phyloP scores from a whole-genome alignment of 179 eudicot species.

The Gypsophila paniculata region DNA sequence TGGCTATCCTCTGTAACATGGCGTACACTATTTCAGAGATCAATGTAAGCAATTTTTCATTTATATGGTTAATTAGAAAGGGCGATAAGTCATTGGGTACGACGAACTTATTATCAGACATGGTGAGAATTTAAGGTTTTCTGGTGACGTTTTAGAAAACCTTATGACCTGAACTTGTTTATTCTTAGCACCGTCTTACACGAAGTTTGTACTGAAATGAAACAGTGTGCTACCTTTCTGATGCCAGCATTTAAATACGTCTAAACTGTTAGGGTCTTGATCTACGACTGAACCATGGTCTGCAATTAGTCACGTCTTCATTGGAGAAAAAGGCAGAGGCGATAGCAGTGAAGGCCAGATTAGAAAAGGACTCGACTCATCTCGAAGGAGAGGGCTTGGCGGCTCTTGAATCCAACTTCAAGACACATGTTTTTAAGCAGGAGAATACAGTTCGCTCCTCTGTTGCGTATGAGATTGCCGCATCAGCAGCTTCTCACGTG shows the following conservation, averaged over 20 bases:
- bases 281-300: slow-evolving; percentile 41
- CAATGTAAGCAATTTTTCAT: slow-evolving; percentile 44
- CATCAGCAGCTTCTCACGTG: slow-evolving; percentile 73
- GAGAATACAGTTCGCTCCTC: slow-evolving; percentile 23
- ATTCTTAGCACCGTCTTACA: too few species aligned
- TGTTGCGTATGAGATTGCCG: slow-evolving; percentile 71
- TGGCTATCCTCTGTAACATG: slow-evolving; percentile 71
- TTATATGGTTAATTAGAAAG: too few species aligned
- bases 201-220: too few species aligned
- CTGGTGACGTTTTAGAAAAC: too few species aligned
- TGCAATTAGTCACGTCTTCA: slow-evolving; percentile 65
- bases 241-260: too few species aligned
- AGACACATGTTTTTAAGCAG: slow-evolving; percentile 11
- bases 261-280: slow-evolving; percentile 39
- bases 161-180: too few species aligned
- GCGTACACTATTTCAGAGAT: slow-evolving; percentile 64
- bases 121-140: too few species aligned
- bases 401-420: background rate
- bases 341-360: slow-evolving; percentile 32
- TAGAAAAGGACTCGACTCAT: slow-evolving; percentile 34
- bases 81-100: too few species aligned
- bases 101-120: too few species aligned
- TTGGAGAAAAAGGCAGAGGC: slow-evolving; percentile 72
- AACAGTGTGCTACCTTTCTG: too few species aligned
- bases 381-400: slow-evolving; percentile 20